phyloP scores from a whole-genome alignment of 192 early-diverging fungal species.

The Spizellomyces punctatus region DNA sequence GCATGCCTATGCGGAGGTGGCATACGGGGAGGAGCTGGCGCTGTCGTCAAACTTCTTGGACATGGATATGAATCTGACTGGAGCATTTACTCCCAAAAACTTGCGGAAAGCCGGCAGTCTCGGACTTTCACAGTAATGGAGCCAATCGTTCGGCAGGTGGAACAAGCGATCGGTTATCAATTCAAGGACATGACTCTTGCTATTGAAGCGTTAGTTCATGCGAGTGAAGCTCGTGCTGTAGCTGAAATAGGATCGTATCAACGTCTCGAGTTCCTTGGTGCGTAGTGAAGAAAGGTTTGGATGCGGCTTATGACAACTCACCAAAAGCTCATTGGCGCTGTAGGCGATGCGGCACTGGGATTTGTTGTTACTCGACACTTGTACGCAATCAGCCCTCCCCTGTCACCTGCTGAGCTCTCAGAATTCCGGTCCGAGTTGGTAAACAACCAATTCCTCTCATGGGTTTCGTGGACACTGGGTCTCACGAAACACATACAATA shows the following conservation, averaged over 20 bases:
- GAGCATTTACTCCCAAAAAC: constrained; percentile 16
- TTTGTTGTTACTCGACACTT: constrained; percentile 61
- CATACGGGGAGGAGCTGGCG: constrained; percentile 30
- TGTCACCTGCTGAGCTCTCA: constrained; percentile 75
- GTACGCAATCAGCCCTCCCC: constrained; percentile 63
- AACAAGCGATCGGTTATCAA: constrained; percentile 55
- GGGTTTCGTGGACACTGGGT: constrained; percentile 62
- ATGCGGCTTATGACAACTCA: not conserved
- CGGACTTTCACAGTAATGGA: not conserved
- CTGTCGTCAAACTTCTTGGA: constrained; percentile 37
- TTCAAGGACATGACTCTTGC: constrained; percentile 70
- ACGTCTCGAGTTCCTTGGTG: constrained; percentile 81
- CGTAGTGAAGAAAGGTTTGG: not conserved
- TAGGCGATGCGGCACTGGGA: constrained; percentile 53
- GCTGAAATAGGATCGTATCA: constrained; percentile 66
- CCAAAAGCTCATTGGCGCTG: not conserved
- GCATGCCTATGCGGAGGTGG: constrained; percentile 69
- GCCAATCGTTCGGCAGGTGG: not conserved
- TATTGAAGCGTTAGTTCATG: constrained; percentile 85
- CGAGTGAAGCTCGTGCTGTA: constrained; percentile 49
- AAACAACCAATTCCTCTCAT: constrained; percentile 82
- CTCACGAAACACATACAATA: constrained; percentile 63
- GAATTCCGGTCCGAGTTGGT: constrained; percentile 57
- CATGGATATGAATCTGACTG: constrained; percentile 32
- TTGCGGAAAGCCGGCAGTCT: not conserved